Evolutionary conservation across 2,329 filamentous ascomycete genomes (phyloP).

Genomic region (Nothophoma quercina): DNA sequence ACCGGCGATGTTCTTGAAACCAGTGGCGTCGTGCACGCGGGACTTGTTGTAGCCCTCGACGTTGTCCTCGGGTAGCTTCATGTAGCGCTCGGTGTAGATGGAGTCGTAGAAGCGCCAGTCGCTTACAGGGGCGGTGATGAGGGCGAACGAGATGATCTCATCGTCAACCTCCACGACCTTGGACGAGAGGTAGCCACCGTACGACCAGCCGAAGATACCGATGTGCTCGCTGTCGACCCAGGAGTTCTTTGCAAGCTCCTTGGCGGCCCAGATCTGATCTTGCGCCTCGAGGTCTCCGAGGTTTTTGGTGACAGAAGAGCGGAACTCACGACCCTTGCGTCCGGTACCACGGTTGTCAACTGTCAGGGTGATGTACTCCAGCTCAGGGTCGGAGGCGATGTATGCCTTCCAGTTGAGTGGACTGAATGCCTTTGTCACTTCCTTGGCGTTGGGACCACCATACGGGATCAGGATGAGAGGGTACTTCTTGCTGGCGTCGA

Average conservation of each 20-base stretch:
- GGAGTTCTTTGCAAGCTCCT: conserved; percentile 59
- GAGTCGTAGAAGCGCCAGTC: conserved; percentile 77
- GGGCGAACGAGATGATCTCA: conserved; percentile 67
- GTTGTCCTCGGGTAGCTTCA: conserved; percentile 69
- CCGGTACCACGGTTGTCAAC: conserved; percentile 75
- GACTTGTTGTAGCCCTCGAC: conserved; percentile 66
- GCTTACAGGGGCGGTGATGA: conserved; percentile 71
- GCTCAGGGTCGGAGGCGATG: conserved; percentile 71
- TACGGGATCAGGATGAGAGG: conserved; percentile 73
- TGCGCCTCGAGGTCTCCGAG: conserved; percentile 69
- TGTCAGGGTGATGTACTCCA: conserved; percentile 72
- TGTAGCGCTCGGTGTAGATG: conserved; percentile 76
- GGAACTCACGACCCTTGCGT: conserved; percentile 69
- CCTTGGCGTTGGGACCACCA: conserved; percentile 70
- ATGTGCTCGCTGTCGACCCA: conserved; percentile 68
- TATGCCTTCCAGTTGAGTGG: conserved; percentile 67
- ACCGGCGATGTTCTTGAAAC: conserved; percentile 69
- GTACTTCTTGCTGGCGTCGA: conserved; percentile 69
- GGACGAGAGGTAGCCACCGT: conserved; percentile 70
- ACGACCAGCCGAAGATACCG: conserved; percentile 74
- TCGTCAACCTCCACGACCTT: conserved; percentile 71
- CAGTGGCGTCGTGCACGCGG: conserved; percentile 64
- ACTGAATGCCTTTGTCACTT: conserved; percentile 65
- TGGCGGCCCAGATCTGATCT: conserved; percentile 73
- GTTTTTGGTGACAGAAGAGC: conserved; percentile 63